phyloP scores from a whole-genome alignment of 768 basidiomycete genomes.

The Exidia glandulosa region DNA sequence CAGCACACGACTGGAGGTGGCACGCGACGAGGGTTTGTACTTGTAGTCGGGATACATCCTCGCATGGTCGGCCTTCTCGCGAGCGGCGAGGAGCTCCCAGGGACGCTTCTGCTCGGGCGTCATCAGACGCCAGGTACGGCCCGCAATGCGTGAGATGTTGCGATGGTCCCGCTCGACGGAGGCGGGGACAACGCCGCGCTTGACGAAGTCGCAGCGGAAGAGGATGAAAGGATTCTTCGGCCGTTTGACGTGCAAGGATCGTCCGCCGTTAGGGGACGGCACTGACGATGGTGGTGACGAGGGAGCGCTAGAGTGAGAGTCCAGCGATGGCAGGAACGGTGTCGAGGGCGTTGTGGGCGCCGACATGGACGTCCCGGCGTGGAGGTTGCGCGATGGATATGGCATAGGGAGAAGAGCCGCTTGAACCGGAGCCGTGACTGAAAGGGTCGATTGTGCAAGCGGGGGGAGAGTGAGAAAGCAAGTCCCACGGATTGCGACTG shows the following conservation, averaged over 20 bases:
- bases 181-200: conserved; percentile 44
- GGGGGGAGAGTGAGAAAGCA: too few relatives aligned
- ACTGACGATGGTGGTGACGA: neutral
- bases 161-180: conserved; percentile 59
- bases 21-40: conserved; percentile 34
- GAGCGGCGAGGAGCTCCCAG: conserved; percentile 43
- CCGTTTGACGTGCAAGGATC: conserved; percentile 44
- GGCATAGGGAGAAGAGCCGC: neutral
- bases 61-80: conserved; percentile 47
- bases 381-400: neutral
- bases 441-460: too few relatives aligned
- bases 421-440: too few relatives aligned
- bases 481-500: too few relatives aligned
- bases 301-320: neutral
- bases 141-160: conserved; percentile 60
- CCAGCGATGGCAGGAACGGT: neutral
- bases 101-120: conserved; percentile 31
- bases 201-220: conserved; percentile 63
- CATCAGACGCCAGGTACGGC: conserved; percentile 55
- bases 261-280: neutral
- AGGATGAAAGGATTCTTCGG: conserved; percentile 74
- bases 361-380: neutral
- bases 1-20: neutral
- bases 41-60: conserved; percentile 50
- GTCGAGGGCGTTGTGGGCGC: neutral